Evolutionary conservation across 805 yeast genomes (phyloP).

Genomic region (Nakazawaea wyomingensis): DNA sequence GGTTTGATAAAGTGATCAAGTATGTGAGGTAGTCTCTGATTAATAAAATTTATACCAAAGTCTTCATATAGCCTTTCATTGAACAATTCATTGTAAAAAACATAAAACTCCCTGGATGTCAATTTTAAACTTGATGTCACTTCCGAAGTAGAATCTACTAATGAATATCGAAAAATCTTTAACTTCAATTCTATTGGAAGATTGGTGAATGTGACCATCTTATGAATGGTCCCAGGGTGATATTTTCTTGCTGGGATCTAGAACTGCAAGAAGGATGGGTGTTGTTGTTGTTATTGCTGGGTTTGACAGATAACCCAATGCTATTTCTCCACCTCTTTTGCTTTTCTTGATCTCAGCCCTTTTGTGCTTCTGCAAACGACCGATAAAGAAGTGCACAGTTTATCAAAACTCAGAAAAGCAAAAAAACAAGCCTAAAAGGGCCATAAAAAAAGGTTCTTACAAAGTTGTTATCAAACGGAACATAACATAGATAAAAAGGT

Average conservation of each 20-base stretch:
- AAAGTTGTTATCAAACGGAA: too few relatives aligned
- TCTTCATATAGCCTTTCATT: slow-evolving; percentile 30
- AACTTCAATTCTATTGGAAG: slow-evolving; percentile 10
- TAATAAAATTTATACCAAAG: slow-evolving; percentile 20
- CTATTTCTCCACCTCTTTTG: not conserved
- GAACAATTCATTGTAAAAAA: slow-evolving; percentile 45
- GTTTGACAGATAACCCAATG: too few relatives aligned
- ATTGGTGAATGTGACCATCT: not conserved
- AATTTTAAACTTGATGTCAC: slow-evolving; percentile 14
- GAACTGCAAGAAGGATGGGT: too few relatives aligned
- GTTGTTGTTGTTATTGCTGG: too few relatives aligned
- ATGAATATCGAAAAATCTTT: slow-evolving; percentile 4
- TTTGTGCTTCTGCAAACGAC: not conserved
- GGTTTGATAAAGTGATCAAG: slow-evolving; percentile 21
- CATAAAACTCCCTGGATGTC: slow-evolving; percentile 33
- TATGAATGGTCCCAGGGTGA: not conserved
- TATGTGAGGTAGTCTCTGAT: slow-evolving; percentile 20
- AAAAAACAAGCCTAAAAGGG: not conserved
- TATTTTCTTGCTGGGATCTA: too few relatives aligned
- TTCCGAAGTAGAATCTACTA: slow-evolving; percentile 1
- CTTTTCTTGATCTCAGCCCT: not conserved
- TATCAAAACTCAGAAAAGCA: not conserved
- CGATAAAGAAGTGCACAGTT: not conserved
- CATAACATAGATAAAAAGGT: too few relatives aligned
- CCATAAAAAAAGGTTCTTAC: not conserved